Base-by-base conservation (phyloP, 192 early-diverging fungal species). In the Cetraspora pellucida region DNA sequence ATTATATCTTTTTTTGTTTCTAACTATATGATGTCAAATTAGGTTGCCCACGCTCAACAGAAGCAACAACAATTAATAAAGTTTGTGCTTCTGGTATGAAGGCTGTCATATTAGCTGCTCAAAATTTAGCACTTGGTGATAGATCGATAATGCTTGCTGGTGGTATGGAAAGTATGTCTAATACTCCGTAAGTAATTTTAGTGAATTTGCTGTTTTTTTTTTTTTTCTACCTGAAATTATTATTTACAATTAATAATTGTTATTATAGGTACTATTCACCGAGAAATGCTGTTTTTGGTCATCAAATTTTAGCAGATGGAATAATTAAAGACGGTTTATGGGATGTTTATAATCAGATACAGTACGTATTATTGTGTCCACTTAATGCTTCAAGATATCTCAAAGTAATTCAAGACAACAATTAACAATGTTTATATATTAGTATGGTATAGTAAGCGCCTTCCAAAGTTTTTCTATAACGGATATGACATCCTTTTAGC, bases 81-180 rank as follows among this genome's bases (percentile, higher is more conserved):
- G 97, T 99, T 19, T 99, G 97, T 84, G 95, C 96, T 11, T 96
- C 95, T 1, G 97, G 96, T n/a, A 89, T 98, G 92, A 99, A 99
- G 87, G 92, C 97, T 7, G 89, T 96, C 66, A 95, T 95, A 87
- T 82, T 98, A 74, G 97, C 96, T 46, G 82, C 95, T 10, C 94
- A 96, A 82, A 87, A 86, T 78, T 87, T 99, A 61, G 86, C 91
- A 83, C 82, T 91, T 30, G 97, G 95, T 21, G 83, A 86, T 30
- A 90, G 93, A 78, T 80, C 89, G 43, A 84, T 95, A 21, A 94
- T 98, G 91, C 87, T 97, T 13, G 95, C 95, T 31, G 95, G 95
- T 78, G 95, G 96, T 67, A 97, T 96, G 94, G 95, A 98, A 81
- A 93, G 90, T 87, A 98, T 99, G 96, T 92, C 92, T 77, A 95